These are phyloP conservation scores for Metarhizium humberi DNA, from an alignment of 2,329 filamentous ascomycete species.

Conservation along the genomic window DNA sequence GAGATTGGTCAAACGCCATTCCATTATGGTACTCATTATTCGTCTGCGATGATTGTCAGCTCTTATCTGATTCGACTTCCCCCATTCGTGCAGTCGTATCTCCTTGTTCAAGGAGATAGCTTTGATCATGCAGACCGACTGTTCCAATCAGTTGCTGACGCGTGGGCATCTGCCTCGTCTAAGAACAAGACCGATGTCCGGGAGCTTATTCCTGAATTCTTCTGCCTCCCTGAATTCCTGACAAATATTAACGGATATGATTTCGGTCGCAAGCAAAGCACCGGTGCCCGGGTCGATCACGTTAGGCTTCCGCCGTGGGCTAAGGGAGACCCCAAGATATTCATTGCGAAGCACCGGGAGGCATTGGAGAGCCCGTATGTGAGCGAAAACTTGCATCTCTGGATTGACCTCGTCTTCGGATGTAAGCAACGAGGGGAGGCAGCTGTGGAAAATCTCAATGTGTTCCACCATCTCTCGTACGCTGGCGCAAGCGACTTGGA, in stretches of 20 bases:
- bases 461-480: conserved; percentile 94
- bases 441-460: conserved; percentile 83
- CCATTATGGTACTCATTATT: conserved; percentile 98
- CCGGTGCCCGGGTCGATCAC: conserved; percentile 69
- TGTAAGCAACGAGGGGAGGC: conserved; percentile 89
- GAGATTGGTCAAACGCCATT: conserved; percentile 92
- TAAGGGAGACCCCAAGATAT: conserved; percentile 90
- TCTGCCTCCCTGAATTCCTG: conserved; percentile 89
- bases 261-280: conserved; percentile 79
- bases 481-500: conserved; percentile 89
- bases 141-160: conserved; percentile 85
- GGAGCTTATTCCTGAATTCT: conserved; percentile 94
- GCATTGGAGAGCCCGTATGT: conserved; percentile 90
- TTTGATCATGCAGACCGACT: conserved; percentile 95
- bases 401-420: conserved; percentile 95
- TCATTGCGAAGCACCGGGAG: conserved; percentile 92
- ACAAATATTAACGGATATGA: conserved; percentile 93
- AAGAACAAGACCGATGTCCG: conserved; percentile 91
- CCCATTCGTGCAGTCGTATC: conserved; percentile 91
- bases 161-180: conserved; percentile 82
- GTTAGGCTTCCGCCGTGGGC: conserved; percentile 93
- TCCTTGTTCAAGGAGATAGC: conserved; percentile 86
- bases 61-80: conserved; percentile 93
- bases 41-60: conserved; percentile 96
- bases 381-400: conserved; percentile 78